Evolutionary conservation across 2,329 filamentous ascomycete genomes (phyloP), one percentile per base, ranked within the genome.

Genomic region (Ophiobolus disseminans): DNA sequence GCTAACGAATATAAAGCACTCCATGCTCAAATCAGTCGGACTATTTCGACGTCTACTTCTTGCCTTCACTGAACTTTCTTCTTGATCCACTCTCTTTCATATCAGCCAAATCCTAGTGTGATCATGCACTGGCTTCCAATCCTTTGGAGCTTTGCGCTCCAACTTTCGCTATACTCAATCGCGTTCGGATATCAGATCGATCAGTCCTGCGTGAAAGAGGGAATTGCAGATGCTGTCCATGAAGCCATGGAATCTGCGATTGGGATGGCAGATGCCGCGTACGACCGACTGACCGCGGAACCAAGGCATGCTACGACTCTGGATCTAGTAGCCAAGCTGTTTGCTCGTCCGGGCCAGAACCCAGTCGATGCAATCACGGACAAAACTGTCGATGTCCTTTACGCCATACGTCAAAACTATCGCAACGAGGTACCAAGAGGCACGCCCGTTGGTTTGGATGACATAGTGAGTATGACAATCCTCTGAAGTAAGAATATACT

Each of bases 211-310:
- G 34, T 16, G 3, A 40, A 34, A 7, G 23, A 36, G 14, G 49
- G 53, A 5, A 47, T 52, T 14, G 44, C 40, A 22, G n/a, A 41
- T 11, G 38, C 44, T 30, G 28, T 56, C 14, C 34, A 39, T 6
- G 28, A 38, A 22, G 53, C 45, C 5, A 46, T 56, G 45, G 35
- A 10, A 21, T 37, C 37, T 11, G 49, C 53, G 17, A 44, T 56
- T 20, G 34, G 37, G 19, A 56, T 53, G 50, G 50, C 25, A 2
- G 45, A 49, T 30, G 34, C 49, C 3, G 53, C 49, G 13, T 22
- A 44, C 19, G 11, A 10, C 11, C 30, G 22, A 9, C 45, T 53
- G 7, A 30, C 20, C 4, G 14, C 28, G 7, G 13, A 23, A 9
- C 38, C 37, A 4, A 37, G 22, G 13, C 11, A 41, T n/a, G 3